Percentiles rank a stretch among this genome's conserved stretches.
These are phyloP conservation scores for Erodium maritimum DNA, from an alignment of 345 rosid species.

Conservation along the genomic window DNA sequence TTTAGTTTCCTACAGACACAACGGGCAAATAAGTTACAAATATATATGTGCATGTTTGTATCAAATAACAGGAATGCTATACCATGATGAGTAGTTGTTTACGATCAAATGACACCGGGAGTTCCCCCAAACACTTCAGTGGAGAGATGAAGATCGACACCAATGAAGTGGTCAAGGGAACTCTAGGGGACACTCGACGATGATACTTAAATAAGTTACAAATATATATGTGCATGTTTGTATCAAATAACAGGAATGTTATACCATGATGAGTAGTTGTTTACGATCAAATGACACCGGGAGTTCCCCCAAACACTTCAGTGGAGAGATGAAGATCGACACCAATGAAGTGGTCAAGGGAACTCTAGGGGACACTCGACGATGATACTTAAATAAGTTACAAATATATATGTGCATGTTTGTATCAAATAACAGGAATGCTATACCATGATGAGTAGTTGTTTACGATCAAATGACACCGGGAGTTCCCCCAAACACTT, in stretches of 20 bases:
- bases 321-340: neutral
- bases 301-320: constrained; percentile 28
- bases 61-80: too few relatives aligned
- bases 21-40: too few relatives aligned
- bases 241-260: too few relatives aligned
- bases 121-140: constrained; percentile 26
- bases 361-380: constrained; percentile 14
- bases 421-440: too few relatives aligned
- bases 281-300: constrained; percentile 1
- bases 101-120: constrained; percentile 8
- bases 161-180: constrained; percentile 16
- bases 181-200: constrained; percentile 12
- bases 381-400: neutral
- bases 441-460: neutral
- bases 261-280: too few relatives aligned
- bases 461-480: constrained; percentile 2
- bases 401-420: too few relatives aligned
- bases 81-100: too few relatives aligned
- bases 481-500: constrained; percentile 26
- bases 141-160: neutral
- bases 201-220: too few relatives aligned
- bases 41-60: too few relatives aligned
- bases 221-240: too few relatives aligned
- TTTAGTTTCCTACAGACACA: too few relatives aligned
- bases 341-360: constrained; percentile 15